Evolutionary conservation across 129 eudicot species (phyloP).

Genomic region (Ambrosia artemisiifolia): DNA sequence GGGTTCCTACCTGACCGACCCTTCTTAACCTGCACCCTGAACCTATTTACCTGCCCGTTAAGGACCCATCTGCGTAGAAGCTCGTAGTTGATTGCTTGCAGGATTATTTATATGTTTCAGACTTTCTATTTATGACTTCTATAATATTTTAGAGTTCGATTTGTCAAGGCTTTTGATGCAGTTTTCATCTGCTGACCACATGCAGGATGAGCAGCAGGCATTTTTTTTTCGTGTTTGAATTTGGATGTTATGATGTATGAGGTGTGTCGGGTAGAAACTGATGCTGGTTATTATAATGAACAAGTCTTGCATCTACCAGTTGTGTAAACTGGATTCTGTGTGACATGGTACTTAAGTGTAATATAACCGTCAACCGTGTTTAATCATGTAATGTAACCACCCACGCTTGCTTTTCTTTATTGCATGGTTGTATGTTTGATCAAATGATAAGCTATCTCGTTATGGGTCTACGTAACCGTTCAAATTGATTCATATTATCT

Average conservation of each 20-base stretch:
- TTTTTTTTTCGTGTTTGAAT: not conserved
- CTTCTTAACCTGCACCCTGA: not conserved
- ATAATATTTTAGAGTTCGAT: not conserved
- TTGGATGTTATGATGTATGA: not conserved
- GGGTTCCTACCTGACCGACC: not conserved
- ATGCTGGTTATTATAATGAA: not conserved
- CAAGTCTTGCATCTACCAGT: not conserved
- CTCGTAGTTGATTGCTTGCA: not conserved
- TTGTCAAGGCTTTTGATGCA: not conserved
- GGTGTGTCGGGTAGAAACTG: not conserved
- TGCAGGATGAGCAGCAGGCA: not conserved
- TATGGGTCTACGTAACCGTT: no score
- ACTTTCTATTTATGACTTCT: not conserved
- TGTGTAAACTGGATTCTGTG: slow-evolving; percentile 2
- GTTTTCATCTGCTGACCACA: not conserved
- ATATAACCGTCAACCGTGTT: not conserved
- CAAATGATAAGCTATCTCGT: no score
- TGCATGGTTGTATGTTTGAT: not conserved
- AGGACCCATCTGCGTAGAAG: no score
- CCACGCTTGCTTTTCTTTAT: not conserved
- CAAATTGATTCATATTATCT: no score
- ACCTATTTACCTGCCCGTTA: not conserved
- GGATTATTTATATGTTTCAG: not conserved
- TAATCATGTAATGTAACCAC: not conserved
- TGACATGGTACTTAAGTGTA: not conserved